Percentiles rank a stretch among this genome's conserved stretches.
Conservation (phyloP, 192 early-diverging fungal genomes). For the Backusella tarrabulga region DNA sequence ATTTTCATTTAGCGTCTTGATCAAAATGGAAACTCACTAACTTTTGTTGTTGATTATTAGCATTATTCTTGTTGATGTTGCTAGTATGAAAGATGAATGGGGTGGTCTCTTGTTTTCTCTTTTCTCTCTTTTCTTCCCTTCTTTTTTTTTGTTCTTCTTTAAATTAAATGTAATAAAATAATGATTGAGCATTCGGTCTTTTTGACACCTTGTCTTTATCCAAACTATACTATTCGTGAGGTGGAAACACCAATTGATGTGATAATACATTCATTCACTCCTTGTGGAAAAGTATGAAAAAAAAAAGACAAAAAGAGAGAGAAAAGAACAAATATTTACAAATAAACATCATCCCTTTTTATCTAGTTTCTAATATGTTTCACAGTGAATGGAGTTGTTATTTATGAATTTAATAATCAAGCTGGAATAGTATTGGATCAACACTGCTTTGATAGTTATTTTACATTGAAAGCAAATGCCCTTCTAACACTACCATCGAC, state of each 20-base stretch:
- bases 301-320: neutral
- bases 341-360: neutral
- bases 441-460: neutral
- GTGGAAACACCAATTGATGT: neutral
- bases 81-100: neutral
- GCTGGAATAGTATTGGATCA: neutral
- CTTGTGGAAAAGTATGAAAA: neutral
- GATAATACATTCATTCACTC: neutral
- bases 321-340: neutral
- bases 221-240: neutral
- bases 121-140: neutral
- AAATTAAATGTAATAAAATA: neutral
- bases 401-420: neutral
- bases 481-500: neutral
- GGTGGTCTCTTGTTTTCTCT: neutral
- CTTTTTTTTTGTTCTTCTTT: neutral
- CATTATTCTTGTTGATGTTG: neutral
- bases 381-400: neutral
- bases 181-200: neutral
- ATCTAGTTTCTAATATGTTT: slow-evolving; percentile 1
- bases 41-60: neutral
- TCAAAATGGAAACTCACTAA: neutral
- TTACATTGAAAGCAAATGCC: neutral
- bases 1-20: neutral
- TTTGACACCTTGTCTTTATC: neutral